These are phyloP conservation scores for Sporothrix brasiliensis DNA, from an alignment of 2,329 filamentous ascomycete species.

Conservation along the genomic window DNA sequence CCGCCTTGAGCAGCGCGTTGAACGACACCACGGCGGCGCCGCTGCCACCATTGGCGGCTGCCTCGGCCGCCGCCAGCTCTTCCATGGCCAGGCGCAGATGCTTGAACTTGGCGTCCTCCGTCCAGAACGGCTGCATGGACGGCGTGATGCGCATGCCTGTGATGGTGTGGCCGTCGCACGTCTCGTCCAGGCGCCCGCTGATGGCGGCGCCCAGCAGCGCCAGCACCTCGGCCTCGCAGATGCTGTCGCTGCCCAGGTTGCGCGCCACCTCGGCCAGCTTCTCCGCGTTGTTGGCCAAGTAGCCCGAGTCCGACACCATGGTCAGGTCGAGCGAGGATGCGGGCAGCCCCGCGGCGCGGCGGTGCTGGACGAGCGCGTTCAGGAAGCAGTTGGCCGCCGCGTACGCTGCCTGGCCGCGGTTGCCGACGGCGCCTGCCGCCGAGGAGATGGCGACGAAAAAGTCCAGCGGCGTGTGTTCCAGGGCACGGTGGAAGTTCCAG, in stretches of 20 bases:
- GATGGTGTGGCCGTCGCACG: constrained; percentile 51
- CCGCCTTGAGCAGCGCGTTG: constrained; percentile 48
- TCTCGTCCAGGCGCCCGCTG: constrained; percentile 30
- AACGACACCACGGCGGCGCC: constrained; percentile 46
- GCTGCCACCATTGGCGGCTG: constrained; percentile 38
- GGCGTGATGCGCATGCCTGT: constrained; percentile 56
- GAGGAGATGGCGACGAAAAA: constrained; percentile 39
- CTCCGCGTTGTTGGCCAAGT: constrained; percentile 52
- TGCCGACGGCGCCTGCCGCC: constrained; percentile 41
- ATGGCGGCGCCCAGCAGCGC: constrained; percentile 35
- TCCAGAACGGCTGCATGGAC: constrained; percentile 54
- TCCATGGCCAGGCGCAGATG: constrained; percentile 49
- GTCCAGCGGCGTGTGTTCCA: constrained; percentile 29
- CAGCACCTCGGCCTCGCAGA: constrained; percentile 36
- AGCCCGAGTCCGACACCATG: constrained; percentile 54
- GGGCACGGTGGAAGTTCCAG: constrained; percentile 41
- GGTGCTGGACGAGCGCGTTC: constrained; percentile 47
- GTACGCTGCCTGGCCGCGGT: constrained; percentile 44
- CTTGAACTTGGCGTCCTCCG: constrained; percentile 57
- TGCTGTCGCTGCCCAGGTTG: constrained; percentile 35
- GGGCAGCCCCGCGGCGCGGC: constrained; percentile 43
- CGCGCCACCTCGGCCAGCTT: constrained; percentile 49
- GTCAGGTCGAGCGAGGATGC: constrained; percentile 55
- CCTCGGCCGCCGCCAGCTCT: constrained; percentile 40
- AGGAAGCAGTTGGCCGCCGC: constrained; percentile 49